A percentile compares a stretch with the other conserved stretches of the same genome.
These are phyloP conservation scores for Talaromyces sp. DNA, from an alignment of 2,329 filamentous ascomycete genomes.

Conservation along the genomic window DNA sequence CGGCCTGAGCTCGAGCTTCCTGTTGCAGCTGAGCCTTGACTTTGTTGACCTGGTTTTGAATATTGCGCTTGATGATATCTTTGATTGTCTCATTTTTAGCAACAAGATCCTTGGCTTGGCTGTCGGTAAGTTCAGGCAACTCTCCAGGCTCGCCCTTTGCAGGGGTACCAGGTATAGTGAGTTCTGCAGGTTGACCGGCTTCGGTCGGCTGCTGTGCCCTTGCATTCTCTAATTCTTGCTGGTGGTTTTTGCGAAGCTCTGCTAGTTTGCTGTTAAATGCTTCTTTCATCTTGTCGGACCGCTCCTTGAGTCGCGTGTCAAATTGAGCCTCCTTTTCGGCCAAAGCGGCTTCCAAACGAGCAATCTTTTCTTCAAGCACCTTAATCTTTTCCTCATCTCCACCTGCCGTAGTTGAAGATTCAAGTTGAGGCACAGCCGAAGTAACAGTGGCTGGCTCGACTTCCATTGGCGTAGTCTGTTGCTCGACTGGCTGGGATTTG, in stretches of 20 bases:
- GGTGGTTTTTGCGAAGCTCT: constrained; percentile 50
- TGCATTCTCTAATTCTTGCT: constrained; percentile 49
- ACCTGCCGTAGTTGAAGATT: constrained; percentile 20
- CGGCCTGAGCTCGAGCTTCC: constrained; percentile 32
- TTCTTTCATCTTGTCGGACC: constrained; percentile 59
- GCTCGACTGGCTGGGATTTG: constrained; percentile 52
- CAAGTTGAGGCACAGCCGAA: constrained; percentile 21
- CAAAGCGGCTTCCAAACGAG: constrained; percentile 49
- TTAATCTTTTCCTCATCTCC: constrained; percentile 56
- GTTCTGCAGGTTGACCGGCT: constrained; percentile 30
- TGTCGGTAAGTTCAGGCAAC: constrained; percentile 45
- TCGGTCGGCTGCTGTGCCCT: constrained; percentile 37
- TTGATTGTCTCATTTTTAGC: constrained; percentile 49
- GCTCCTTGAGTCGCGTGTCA: constrained; percentile 48
- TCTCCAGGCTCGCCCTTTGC: constrained; percentile 31
- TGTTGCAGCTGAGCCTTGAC: constrained; percentile 35
- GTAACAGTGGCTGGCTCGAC: constrained; percentile 51
- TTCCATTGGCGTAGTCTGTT: constrained; percentile 34
- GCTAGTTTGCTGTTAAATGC: constrained; percentile 66
- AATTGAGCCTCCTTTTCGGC: constrained; percentile 50
- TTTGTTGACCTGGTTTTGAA: constrained; percentile 47
- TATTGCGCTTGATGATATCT: constrained; percentile 55
- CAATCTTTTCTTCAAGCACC: constrained; percentile 59
- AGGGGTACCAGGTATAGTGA: constrained; percentile 24
- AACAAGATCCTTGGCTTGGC: constrained; percentile 50